Percentiles rank a stretch among this genome's conserved stretches.
Conservation (phyloP, 768 basidiomycete genomes). For the Suillus variegatus region DNA sequence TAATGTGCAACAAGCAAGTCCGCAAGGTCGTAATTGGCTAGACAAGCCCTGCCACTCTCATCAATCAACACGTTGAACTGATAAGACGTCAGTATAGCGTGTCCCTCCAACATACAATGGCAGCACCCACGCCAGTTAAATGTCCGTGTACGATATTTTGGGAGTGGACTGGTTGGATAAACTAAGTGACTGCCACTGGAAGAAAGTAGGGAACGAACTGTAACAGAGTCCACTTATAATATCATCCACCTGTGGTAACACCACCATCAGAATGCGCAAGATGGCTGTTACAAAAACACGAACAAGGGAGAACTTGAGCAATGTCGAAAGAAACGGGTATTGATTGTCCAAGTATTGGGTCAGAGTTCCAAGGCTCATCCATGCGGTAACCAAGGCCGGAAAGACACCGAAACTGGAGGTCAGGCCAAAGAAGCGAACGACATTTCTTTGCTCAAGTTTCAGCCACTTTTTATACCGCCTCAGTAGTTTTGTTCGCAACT, state of each 20-base stretch:
- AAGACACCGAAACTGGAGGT: conserved; percentile 38
- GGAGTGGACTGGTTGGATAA: conserved; percentile 6
- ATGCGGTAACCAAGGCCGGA: conserved; percentile 41
- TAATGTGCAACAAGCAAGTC: background rate
- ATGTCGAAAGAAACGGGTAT: conserved; percentile 15
- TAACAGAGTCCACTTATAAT: conserved; percentile 41
- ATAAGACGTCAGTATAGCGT: background rate
- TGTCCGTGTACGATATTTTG: conserved; percentile 7
- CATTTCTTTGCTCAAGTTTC: conserved; percentile 37
- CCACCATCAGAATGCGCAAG: background rate
- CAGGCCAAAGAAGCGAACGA: conserved; percentile 38
- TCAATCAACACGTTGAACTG: conserved; percentile 14
- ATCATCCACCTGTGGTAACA: conserved; percentile 35
- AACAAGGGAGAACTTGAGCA: conserved; percentile 30
- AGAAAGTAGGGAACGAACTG: conserved; percentile 25
- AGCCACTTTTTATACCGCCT: conserved; percentile 31
- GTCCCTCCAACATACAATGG: background rate
- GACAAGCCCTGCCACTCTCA: background rate
- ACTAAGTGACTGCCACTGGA: background rate
- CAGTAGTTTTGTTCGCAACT: background rate
- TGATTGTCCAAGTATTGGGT: conserved; percentile 38
- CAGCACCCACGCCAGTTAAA: conserved; percentile 7
- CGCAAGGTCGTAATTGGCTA: conserved; percentile 6
- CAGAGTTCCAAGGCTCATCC: conserved; percentile 41
- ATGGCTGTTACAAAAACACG: conserved; percentile 9